Base-by-base conservation (phyloP, 164 flowering plant species). In the Amborella trichopoda region DNA sequence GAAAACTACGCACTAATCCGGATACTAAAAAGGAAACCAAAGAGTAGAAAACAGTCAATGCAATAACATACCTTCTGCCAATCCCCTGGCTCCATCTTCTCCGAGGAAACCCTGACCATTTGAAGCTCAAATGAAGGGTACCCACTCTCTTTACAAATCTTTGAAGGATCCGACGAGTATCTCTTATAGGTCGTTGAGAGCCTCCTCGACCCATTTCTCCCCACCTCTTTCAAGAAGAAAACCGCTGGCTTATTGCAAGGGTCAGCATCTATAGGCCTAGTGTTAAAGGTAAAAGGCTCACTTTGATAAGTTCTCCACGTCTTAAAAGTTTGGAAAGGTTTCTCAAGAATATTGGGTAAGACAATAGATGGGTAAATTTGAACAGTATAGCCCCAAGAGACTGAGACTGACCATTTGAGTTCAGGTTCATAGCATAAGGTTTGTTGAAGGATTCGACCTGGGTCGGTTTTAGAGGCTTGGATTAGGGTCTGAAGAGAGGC, bases 331-430 rank as follows among this genome's bases (percentile, higher is more conserved):
- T 46, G 67, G 4, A 76, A 50, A 0, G 84, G 68, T 47, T 71
- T 80, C 46, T 57, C 74, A 40, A 83, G 61, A n/a, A 64, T 61
- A 25, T 72, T 68, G 0, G 81, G 70, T 0, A 69, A 53, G 26
- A 70, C 34, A 16, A 78, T 10, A 3, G 55, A 61, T 1, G 78
- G 73, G 33, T 76, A 71, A 23, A 88, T 43, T 65, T 84, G 95
- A 3, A 66, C 70, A 0, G 83, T 73, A 60, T 73, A 82, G 1
- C 94, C 97, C 97, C 97, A 88, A 0, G 95, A 70, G 3, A 81
- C 78, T 0, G 89, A 84, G 3, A 82, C 61, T 1, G 93, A 67
- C 93, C 89, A 80, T 6, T 68, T 71, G 0, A 67, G 68, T 0
- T 23, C 18, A 26, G 45, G 25, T 21, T 78, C 83, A 43, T 85